Evolutionary conservation across 495 filamentous ascomycete species (phyloP).

Genomic region (Poronia punctata): DNA sequence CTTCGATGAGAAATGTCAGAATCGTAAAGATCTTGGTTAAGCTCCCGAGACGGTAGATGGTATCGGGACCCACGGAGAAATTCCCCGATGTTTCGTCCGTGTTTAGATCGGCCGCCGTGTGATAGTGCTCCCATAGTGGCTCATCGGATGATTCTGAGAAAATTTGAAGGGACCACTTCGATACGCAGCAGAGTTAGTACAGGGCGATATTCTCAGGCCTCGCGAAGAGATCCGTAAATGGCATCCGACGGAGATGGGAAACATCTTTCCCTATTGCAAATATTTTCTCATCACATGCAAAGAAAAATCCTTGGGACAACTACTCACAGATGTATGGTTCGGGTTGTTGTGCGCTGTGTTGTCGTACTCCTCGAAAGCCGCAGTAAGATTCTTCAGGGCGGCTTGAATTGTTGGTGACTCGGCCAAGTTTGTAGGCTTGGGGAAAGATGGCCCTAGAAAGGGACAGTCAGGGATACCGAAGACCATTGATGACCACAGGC

Average conservation of each 20-base stretch:
- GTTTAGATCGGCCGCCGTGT: slow-evolving; percentile 35
- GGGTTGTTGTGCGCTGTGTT: slow-evolving; percentile 27
- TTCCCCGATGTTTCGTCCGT: slow-evolving; percentile 28
- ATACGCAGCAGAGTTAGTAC: too few relatives aligned
- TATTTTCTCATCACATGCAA: too few relatives aligned
- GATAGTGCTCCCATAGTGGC: slow-evolving; percentile 40
- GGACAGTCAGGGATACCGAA: slow-evolving; percentile 36
- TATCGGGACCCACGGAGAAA: slow-evolving; percentile 31
- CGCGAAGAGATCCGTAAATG: too few relatives aligned
- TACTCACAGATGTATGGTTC: slow-evolving; percentile 44
- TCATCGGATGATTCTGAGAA: slow-evolving; percentile 38
- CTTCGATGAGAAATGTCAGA: slow-evolving; percentile 38
- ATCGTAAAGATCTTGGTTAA: slow-evolving; percentile 45
- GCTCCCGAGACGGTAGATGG: slow-evolving; percentile 47
- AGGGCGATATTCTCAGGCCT: too few relatives aligned
- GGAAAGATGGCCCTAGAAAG: slow-evolving; percentile 42
- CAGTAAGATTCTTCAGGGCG: slow-evolving; percentile 33
- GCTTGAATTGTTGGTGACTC: slow-evolving; percentile 25
- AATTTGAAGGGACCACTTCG: slow-evolving; percentile 44
- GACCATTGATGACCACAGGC: not conserved
- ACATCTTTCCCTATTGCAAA: too few relatives aligned
- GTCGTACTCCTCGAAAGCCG: slow-evolving; percentile 25
- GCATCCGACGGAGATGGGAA: too few relatives aligned
- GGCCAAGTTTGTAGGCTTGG: slow-evolving; percentile 33
- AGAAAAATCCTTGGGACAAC: too few relatives aligned